A percentile compares a stretch with the other conserved stretches of the same genome.
phyloP scores from a whole-genome alignment of 495 filamentous ascomycete species.

The Penicillium goetzii region DNA sequence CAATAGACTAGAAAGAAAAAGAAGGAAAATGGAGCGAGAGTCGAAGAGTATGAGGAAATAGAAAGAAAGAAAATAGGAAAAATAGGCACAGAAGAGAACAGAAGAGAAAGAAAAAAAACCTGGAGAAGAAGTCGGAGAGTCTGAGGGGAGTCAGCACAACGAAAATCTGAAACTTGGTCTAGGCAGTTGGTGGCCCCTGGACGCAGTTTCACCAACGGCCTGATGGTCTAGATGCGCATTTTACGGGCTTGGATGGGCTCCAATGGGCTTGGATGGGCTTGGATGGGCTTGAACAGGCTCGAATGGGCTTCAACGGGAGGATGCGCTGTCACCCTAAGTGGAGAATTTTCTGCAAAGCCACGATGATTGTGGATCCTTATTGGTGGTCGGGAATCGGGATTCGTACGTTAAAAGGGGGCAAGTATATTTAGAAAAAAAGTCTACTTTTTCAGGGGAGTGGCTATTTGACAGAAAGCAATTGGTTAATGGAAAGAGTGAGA shows the following conservation, averaged over 20 bases:
- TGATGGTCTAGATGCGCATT: neutral
- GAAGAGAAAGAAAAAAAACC: neutral
- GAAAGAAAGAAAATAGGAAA: neutral
- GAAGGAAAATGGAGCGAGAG: conserved; percentile 1
- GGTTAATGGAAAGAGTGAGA: neutral
- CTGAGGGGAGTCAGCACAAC: neutral
- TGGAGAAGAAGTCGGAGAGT: conserved; percentile 1
- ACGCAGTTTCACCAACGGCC: neutral
- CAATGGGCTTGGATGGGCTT: neutral
- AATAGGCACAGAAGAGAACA: neutral
- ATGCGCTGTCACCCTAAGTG: conserved; percentile 9
- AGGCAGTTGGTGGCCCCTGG: neutral
- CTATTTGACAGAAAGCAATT: neutral
- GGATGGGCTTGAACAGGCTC: neutral
- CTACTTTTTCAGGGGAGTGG: neutral
- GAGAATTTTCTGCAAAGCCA: conserved; percentile 1
- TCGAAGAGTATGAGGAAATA: neutral
- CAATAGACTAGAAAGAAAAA: neutral
- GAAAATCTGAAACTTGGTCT: conserved; percentile 6
- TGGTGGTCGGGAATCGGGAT: neutral
- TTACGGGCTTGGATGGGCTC: neutral
- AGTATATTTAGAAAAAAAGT: neutral
- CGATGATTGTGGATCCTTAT: neutral
- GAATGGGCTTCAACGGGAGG: neutral
- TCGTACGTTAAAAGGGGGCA: conserved; percentile 1